Evolutionary conservation across 2,329 filamentous ascomycete genomes (phyloP).

Genomic region (Botrytis aclada): DNA sequence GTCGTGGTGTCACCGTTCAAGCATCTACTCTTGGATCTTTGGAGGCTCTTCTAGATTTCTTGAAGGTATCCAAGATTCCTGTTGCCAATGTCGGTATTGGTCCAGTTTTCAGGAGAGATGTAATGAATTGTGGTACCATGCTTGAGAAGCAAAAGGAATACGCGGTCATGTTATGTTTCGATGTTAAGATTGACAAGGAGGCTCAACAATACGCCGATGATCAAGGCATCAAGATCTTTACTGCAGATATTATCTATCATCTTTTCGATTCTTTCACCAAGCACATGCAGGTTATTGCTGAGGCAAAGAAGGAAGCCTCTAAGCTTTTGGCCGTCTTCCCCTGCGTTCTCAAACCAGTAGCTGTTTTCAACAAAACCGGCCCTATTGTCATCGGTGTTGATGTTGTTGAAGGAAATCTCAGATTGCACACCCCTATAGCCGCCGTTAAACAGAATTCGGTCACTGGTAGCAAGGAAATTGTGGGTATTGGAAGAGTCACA

Average conservation of each 20-base stretch:
- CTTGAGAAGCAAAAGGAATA: constrained; percentile 91
- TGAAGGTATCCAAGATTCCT: constrained; percentile 93
- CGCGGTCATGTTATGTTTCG: constrained; percentile 99
- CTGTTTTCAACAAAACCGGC: constrained; percentile 96
- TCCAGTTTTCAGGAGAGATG: constrained; percentile 95
- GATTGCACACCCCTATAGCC: constrained; percentile 84
- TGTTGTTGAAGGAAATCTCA: constrained; percentile 84
- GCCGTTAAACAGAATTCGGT: constrained; percentile 78
- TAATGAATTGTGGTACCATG: constrained; percentile 95
- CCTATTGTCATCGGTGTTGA: constrained; percentile 96
- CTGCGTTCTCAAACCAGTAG: constrained; percentile 83
- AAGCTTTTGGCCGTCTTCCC: constrained; percentile 97
- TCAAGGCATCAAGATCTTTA: constrained; percentile 95
- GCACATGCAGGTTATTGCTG: constrained; percentile 83
- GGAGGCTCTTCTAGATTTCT: constrained; percentile 93
- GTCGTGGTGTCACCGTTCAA: constrained; percentile 93
- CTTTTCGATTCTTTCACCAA: constrained; percentile 95
- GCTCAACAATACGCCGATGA: constrained; percentile 88
- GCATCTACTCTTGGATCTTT: constrained; percentile 96
- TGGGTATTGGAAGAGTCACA: constrained; percentile 87
- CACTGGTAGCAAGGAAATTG: constrained; percentile 78
- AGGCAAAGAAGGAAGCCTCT: constrained; percentile 93
- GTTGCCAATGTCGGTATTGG: constrained; percentile 97
- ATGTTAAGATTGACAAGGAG: constrained; percentile 98
- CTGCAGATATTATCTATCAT: constrained; percentile 98